Conservation (phyloP, 495 filamentous ascomycete genomes). For the Podospora pseudoanserina region DNA sequence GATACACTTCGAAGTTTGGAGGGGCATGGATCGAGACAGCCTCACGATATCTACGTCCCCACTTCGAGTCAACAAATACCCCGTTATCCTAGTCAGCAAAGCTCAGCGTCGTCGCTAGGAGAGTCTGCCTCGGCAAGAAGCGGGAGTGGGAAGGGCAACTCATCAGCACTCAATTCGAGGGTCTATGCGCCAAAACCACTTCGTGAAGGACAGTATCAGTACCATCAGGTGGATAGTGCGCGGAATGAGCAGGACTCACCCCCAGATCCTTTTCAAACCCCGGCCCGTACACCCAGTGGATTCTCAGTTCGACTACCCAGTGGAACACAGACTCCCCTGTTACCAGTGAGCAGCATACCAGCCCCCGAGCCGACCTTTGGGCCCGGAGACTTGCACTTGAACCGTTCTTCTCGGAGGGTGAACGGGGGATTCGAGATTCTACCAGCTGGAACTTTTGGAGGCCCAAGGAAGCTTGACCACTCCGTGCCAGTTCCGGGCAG, state of each 20-base stretch:
- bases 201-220: slow-evolving; percentile 12
- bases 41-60: slow-evolving; percentile 27
- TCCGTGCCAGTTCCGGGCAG: neutral
- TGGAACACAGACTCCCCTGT: neutral
- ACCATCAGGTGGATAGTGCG: slow-evolving; percentile 18
- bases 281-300: slow-evolving; percentile 24
- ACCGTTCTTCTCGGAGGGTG: slow-evolving; percentile 48
- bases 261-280: slow-evolving; percentile 27
- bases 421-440: slow-evolving; percentile 62
- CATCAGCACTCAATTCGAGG: slow-evolving; percentile 27
- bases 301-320: slow-evolving; percentile 19
- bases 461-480: neutral
- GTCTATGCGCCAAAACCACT: slow-evolving; percentile 18
- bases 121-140: slow-evolving; percentile 34
- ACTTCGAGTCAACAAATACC: slow-evolving; percentile 19
- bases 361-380: slow-evolving; percentile 31
- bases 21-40: slow-evolving; percentile 22
- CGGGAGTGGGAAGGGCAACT: slow-evolving; percentile 24
- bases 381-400: slow-evolving; percentile 45
- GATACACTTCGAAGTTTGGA: slow-evolving; percentile 37
- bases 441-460: slow-evolving; percentile 51
- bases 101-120: slow-evolving; percentile 34
- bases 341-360: neutral
- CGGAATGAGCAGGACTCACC: slow-evolving; percentile 15
- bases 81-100: slow-evolving; percentile 26